phyloP scores from a whole-genome alignment of 305 asterid genomes.

The Fraxinus ornus region DNA sequence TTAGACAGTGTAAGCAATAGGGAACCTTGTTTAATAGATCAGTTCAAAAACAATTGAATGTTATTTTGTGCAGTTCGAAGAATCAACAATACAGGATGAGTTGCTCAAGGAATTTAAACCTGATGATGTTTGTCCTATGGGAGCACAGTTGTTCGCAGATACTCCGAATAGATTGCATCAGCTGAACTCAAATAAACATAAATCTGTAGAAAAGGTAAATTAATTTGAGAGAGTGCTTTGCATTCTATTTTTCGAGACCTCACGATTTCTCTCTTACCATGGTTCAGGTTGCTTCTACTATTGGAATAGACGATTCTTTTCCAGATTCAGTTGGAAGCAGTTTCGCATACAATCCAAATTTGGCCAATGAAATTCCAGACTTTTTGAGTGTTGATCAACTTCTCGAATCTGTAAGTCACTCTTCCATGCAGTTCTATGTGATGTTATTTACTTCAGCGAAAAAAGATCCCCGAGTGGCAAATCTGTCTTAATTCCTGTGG shows the following conservation, averaged over 20 bases:
- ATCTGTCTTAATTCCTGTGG: not conserved
- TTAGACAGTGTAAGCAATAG: not conserved
- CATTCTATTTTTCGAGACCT: constrained; percentile 12
- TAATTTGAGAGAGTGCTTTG: not conserved
- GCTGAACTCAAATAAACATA: constrained; percentile 35
- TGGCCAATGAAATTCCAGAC: constrained; percentile 48
- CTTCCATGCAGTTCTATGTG: not conserved
- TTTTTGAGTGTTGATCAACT: constrained; percentile 73
- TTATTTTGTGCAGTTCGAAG: constrained; percentile 53
- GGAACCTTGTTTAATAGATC: not conserved
- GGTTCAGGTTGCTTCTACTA: constrained; percentile 41
- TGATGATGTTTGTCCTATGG: constrained; percentile 62
- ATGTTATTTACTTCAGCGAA: not conserved
- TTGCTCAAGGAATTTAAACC: constrained; percentile 69
- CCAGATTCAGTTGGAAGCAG: constrained; percentile 37
- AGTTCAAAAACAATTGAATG: not conserved
- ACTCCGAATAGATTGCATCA: constrained; percentile 35
- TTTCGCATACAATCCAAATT: constrained; percentile 30
- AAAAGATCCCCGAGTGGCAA: not conserved
- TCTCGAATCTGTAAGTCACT: constrained; percentile 69
- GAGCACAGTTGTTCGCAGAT: constrained; percentile 51
- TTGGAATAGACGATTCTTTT: constrained; percentile 44
- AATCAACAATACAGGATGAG: constrained; percentile 48
- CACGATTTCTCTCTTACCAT: constrained; percentile 13
- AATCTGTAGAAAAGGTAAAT: constrained; percentile 45